Evolutionary conservation across 2,329 filamentous ascomycete genomes (phyloP), one percentile per base, ranked within the genome.

Genomic region (Thielaviopsis ethacetica): DNA sequence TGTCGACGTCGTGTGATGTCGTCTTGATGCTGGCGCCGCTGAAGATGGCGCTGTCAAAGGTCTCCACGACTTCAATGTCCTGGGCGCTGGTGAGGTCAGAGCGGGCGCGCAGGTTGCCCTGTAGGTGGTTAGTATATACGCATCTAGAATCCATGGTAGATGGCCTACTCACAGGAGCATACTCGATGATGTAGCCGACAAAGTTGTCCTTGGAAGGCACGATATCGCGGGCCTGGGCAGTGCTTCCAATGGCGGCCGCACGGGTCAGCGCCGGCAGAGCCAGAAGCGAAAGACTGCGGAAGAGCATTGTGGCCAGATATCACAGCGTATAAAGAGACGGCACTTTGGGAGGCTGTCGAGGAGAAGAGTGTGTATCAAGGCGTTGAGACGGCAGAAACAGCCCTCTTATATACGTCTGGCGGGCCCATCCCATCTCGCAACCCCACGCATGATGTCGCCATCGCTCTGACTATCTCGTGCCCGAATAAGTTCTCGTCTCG

Each of bases 11-110:
- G 27, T 70, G 65, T 3, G 62, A 62, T 19, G 66, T 63, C 1
- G 66, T 67, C 58, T 71, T 66, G n/a, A 73, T 53, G 17, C 66
- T 65, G 30, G 71, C 63, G 2, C 71, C 71, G 9, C 63, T 65
- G 52, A 73, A 73, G 49, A 72, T 61, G 54, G 71, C 68, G 47
- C 66, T 65, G 27, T 49, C 54, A 24, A 60, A 54, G 1, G 21
- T 30, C 21, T 30, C 41, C 9, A 57, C 26, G 9, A 52, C 50
- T 10, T 57, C 55, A 17, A 57, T 21, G 15, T 15, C 47, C 10
- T 38, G 19, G n/a, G 12, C 55, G 27, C 26, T 41, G 19, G 19
- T 26, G 19, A 57, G 47, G 3, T 13, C 21, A 12, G 47, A 19
- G 19, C 49, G 47, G 12, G 55, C 55, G 22, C 13, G 22, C 22